Percentiles rank a stretch among this genome's conserved stretches.
phyloP scores from a whole-genome alignment of 768 basidiomycete species.

The Lactifluus piperatus region DNA sequence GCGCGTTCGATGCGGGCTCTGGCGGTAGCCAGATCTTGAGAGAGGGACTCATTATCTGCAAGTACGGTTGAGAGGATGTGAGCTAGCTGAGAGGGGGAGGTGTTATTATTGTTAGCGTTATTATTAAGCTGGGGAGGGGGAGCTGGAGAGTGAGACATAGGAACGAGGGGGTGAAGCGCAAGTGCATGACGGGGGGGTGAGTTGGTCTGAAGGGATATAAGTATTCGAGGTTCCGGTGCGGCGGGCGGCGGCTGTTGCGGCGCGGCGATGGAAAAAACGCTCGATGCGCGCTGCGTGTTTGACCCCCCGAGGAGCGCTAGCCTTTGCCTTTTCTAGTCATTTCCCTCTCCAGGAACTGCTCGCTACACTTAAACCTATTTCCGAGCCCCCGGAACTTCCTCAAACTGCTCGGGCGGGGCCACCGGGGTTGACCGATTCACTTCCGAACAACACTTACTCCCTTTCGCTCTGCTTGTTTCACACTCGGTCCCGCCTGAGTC shows the following conservation, averaged over 20 bases:
- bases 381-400: constrained; percentile 11
- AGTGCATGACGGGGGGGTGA: constrained; percentile 15
- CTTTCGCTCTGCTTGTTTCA: background rate
- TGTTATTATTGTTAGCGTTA: constrained; percentile 1
- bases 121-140: constrained; percentile 18
- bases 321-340: constrained; percentile 12
- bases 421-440: background rate
- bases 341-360: background rate
- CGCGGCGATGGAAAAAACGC: constrained; percentile 18
- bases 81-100: constrained; percentile 19
- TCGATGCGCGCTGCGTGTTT: constrained; percentile 18
- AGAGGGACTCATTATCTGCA: constrained; percentile 19
- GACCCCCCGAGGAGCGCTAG: constrained; percentile 19
- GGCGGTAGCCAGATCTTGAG: constrained; percentile 14
- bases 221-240: constrained; percentile 19
- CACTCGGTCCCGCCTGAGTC: background rate
- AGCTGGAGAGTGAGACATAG: constrained; percentile 18
- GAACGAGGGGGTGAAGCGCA: constrained; percentile 15
- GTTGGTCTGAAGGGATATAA: constrained; percentile 18
- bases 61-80: constrained; percentile 20
- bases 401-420: constrained; percentile 1
- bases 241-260: constrained; percentile 20
- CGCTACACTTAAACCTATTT: background rate
- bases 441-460: background rate
- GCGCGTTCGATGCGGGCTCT: constrained; percentile 17